Evolutionary conservation across 192 early-diverging fungal species (phyloP).

Genomic region (Spinellus fusiger): DNA sequence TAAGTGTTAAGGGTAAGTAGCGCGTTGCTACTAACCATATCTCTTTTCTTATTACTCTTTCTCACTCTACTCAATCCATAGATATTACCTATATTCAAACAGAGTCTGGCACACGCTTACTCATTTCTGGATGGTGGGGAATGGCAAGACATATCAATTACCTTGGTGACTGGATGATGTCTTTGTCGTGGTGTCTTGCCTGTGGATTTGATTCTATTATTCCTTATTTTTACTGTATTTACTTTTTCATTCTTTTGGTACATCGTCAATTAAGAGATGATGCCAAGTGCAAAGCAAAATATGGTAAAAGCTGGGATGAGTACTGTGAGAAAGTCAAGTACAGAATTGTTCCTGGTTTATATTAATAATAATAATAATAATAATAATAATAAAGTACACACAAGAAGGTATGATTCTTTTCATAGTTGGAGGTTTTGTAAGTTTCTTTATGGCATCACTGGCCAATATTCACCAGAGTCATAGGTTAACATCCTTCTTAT

Average conservation of each 20-base stretch:
- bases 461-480: too few relatives aligned
- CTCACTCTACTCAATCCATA: constrained; percentile 2
- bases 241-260: constrained; percentile 84
- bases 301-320: constrained; percentile 88
- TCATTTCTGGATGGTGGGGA: constrained; percentile 94
- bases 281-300: constrained; percentile 84
- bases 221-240: constrained; percentile 91
- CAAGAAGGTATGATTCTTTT: too few relatives aligned
- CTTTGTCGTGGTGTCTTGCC: constrained; percentile 84
- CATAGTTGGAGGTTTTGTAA: too few relatives aligned
- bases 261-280: constrained; percentile 90
- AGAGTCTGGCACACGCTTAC: constrained; percentile 67
- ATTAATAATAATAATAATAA: too few relatives aligned
- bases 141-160: constrained; percentile 92
- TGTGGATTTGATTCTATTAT: constrained; percentile 77
- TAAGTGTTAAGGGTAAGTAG: constrained; percentile 34
- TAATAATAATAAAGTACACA: too few relatives aligned
- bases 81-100: constrained; percentile 84
- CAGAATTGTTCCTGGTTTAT: constrained; percentile 71
- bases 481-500: too few relatives aligned
- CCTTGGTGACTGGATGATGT: constrained; percentile 89
- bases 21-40: too few relatives aligned
- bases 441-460: too few relatives aligned
- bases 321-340: constrained; percentile 80
- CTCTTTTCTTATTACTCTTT: background rate